Percentiles rank a stretch among this genome's conserved stretches.
Evolutionary conservation across 2,329 filamentous ascomycete genomes (phyloP).

Genomic region (Aspergillus sp.): DNA sequence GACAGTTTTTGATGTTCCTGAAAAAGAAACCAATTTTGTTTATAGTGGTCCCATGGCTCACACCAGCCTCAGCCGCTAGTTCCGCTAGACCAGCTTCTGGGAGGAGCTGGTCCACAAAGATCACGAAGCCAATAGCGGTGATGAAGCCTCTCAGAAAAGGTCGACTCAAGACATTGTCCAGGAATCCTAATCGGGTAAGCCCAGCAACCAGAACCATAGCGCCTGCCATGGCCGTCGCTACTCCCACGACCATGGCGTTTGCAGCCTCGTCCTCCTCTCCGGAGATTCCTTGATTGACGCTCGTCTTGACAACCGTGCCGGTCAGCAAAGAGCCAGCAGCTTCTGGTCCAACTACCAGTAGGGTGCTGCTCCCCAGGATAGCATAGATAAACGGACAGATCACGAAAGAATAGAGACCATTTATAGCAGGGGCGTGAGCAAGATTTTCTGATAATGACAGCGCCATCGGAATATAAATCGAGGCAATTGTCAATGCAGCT

Average conservation of each 20-base stretch:
- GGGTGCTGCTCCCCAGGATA: conserved; percentile 81
- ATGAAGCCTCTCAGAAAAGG: conserved; percentile 95
- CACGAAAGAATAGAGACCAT: conserved; percentile 89
- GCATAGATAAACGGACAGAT: conserved; percentile 91
- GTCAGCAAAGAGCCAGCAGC: conserved; percentile 88
- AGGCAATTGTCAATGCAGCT: conserved; percentile 91
- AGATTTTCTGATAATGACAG: conserved; percentile 90
- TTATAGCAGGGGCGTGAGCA: conserved; percentile 86
- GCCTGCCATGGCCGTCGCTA: conserved; percentile 83
- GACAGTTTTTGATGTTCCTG: conserved; percentile 59
- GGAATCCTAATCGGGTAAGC: conserved; percentile 77
- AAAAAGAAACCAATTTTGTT: conserved; percentile 81
- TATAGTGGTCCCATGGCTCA: conserved; percentile 78
- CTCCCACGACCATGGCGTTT: conserved; percentile 79
- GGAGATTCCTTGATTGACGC: conserved; percentile 64
- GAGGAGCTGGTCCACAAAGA: conserved; percentile 89
- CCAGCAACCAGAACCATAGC: conserved; percentile 85
- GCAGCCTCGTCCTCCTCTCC: conserved; percentile 62
- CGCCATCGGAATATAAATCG: conserved; percentile 96
- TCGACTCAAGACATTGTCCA: conserved; percentile 89
- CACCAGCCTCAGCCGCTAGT: conserved; percentile 56
- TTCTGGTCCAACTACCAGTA: conserved; percentile 92
- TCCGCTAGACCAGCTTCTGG: conserved; percentile 76
- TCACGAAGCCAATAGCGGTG: conserved; percentile 93
- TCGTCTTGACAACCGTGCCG: conserved; percentile 76